A percentile compares a stretch with the other conserved stretches of the same genome.
phyloP scores from a whole-genome alignment of 1,139 yeast genomes.

The Nadsonia commutata region DNA sequence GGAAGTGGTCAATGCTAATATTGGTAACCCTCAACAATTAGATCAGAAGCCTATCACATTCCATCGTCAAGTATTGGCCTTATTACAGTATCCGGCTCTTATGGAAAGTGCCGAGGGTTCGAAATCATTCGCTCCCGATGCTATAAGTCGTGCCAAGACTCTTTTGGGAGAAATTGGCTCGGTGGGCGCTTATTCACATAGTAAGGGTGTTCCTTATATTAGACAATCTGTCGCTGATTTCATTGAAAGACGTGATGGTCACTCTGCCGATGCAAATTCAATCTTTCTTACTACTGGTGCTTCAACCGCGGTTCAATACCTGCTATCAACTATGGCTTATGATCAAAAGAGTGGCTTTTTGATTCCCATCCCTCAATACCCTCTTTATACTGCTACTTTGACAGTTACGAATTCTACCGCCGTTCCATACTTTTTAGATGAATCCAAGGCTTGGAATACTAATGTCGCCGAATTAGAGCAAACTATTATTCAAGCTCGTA shows the following conservation, averaged over 20 bases:
- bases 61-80: constrained; percentile 77
- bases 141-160: constrained; percentile 48
- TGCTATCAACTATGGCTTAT: constrained; percentile 54
- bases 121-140: constrained; percentile 49
- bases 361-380: constrained; percentile 96
- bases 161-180: constrained; percentile 57
- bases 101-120: constrained; percentile 26
- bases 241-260: constrained; percentile 56
- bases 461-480: constrained; percentile 50
- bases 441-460: constrained; percentile 70
- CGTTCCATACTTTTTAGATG: constrained; percentile 79
- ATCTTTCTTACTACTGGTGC: constrained; percentile 89
- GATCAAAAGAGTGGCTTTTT: constrained; percentile 66
- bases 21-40: constrained; percentile 94
- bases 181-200: constrained; percentile 86
- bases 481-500: constrained; percentile 35
- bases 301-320: constrained; percentile 70
- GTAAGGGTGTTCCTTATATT: constrained; percentile 67
- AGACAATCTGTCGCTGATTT: constrained; percentile 71
- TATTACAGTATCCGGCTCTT: constrained; percentile 72
- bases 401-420: constrained; percentile 71
- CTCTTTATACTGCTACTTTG: constrained; percentile 84
- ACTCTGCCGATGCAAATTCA: constrained; percentile 49
- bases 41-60: constrained; percentile 92
- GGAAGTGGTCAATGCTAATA: constrained; percentile 73